Evolutionary conservation across 176 grass and related monocot species (phyloP), one percentile per base, ranked within the genome.

Genomic region (Oryza punctata): DNA sequence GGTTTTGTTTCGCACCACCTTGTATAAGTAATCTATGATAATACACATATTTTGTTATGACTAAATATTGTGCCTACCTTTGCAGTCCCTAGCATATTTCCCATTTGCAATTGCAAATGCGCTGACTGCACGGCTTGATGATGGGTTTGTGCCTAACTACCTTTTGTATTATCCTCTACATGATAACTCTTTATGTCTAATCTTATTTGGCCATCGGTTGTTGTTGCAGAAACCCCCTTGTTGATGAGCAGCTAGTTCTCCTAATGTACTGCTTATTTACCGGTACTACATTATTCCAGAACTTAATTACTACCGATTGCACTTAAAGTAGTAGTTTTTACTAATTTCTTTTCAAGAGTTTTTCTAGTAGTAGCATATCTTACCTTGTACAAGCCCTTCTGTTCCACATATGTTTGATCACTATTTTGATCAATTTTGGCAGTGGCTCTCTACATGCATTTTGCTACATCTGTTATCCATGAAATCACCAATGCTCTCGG

Each of bases 391-490:
- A 2, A 6, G 19, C 1, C 4, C 1, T 24, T 43, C 11, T 60
- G 0, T 63, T 25, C 12, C 6, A 24, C 3, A 0, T 46, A 61
- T 70, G 7, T 65, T 46, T 50, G 4, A 54, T 76, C 23, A 81
- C 10, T 59, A 15, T 30, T 77, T 79, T 60, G 14, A 74, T 86
- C 4, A 59, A 78, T 23, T 23, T 82, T 68, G 70, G 72, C 88
- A 98, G 96, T 95, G 77, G 93, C 83, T 21, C 70, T 98, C 64
- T 96, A 98, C 87, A 82, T 98, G 79, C 85, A 98, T 88, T 98
- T 98, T 85, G 96, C 93, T 67, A 98, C 96, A n/a, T 98, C 96
- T 3, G 96, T 98, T 72, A 94, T 98, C 84, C 88, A 94, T 84
- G 96, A 98, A 88, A 98, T 98, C 41, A 95, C 93, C 27, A 94